These are phyloP conservation scores for Ceratocystis cacaofunesta DNA, from an alignment of 2,329 filamentous ascomycete species.

Conservation along the genomic window DNA sequence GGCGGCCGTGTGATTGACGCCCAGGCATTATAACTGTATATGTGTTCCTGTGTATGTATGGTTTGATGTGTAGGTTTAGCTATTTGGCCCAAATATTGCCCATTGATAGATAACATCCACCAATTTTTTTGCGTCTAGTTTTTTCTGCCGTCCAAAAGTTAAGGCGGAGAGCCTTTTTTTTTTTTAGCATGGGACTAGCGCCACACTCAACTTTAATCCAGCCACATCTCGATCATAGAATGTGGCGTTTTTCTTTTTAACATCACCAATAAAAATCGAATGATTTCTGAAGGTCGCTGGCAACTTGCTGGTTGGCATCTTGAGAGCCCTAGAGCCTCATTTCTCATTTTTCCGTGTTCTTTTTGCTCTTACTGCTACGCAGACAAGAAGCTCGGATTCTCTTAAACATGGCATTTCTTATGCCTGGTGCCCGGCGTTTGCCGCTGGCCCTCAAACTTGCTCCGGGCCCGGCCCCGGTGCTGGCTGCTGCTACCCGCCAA, in stretches of 20 bases:
- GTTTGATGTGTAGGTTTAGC: background rate
- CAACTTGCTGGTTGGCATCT: background rate
- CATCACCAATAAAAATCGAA: constrained; percentile 13
- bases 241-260: constrained; percentile 8
- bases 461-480: background rate
- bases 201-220: background rate
- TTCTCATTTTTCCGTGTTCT: background rate
- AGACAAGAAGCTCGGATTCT: background rate
- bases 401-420: constrained; percentile 14
- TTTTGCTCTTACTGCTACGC: background rate
- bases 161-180: constrained; percentile 17
- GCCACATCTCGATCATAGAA: background rate
- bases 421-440: constrained; percentile 16
- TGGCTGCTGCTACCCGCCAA: constrained; percentile 4
- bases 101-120: background rate
- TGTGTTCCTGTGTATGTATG: constrained; percentile 1
- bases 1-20: constrained; percentile 42
- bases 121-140: constrained; percentile 11
- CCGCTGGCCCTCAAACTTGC: constrained; percentile 8
- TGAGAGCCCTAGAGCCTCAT: background rate
- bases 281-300: constrained; percentile 7
- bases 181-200: constrained; percentile 13
- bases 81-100: background rate
- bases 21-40: constrained; percentile 34
- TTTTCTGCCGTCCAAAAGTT: constrained; percentile 18